A percentile compares a stretch with the other conserved stretches of the same genome.
Conservation (phyloP, 768 basidiomycete genomes). For the Vararia minispora region DNA sequence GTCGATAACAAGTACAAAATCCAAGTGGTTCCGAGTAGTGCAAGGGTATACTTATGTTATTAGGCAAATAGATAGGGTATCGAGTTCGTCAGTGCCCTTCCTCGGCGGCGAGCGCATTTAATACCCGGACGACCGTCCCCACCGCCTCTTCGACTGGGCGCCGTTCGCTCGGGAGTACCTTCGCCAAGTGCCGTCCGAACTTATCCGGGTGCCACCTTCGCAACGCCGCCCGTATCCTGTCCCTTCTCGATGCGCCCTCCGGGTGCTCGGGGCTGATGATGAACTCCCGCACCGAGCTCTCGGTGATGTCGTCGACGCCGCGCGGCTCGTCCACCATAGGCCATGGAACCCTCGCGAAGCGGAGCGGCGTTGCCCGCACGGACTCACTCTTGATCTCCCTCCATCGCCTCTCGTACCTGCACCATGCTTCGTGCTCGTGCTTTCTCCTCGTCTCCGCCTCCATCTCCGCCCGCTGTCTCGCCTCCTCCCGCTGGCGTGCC, state of each 20-base stretch:
- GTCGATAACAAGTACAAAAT: too few species aligned
- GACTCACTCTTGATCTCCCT: conserved; percentile 22
- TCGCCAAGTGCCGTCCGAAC: conserved; percentile 44
- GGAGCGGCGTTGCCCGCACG: conserved; percentile 21
- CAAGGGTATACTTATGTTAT: too few species aligned
- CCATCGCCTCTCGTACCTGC: conserved; percentile 58
- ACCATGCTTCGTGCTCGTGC: conserved; percentile 47
- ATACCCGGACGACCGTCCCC: conserved; percentile 50
- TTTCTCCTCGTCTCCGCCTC: conserved; percentile 26
- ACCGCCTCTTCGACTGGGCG: conserved; percentile 47
- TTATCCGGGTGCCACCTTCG: conserved; percentile 78
- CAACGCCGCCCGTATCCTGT: conserved; percentile 54
- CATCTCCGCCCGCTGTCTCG: conserved; percentile 29
- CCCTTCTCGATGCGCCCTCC: conserved; percentile 42
- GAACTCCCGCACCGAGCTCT: conserved; percentile 45
- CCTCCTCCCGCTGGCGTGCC: conserved; percentile 25
- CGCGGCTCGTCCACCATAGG: conserved; percentile 38
- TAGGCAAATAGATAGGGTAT: too few species aligned
- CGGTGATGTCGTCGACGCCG: conserved; percentile 37
- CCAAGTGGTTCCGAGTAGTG: too few species aligned
- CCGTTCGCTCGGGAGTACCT: conserved; percentile 43
- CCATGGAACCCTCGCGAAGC: conserved; percentile 65
- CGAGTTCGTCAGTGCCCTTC: too few species aligned
- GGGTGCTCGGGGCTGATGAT: conserved; percentile 60
- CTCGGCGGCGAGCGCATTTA: conserved; percentile 53